phyloP scores from a whole-genome alignment of 441 rosid species.

The Populus hybrid region DNA sequence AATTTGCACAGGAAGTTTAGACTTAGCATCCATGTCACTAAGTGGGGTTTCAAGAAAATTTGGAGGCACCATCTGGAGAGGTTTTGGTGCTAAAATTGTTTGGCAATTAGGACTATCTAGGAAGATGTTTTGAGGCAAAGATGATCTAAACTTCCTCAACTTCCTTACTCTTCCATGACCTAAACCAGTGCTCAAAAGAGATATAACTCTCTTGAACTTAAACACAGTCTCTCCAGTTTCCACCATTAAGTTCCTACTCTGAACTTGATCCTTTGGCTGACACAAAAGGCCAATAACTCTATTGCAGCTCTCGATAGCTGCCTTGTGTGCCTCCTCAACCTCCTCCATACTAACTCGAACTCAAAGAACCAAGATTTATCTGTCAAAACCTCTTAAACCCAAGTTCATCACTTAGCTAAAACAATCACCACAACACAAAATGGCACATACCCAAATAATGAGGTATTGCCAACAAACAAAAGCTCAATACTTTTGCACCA shows the following conservation, averaged over 20 bases:
- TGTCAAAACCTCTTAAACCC: constrained; percentile 16
- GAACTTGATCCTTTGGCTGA: constrained; percentile 53
- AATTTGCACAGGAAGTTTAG: constrained; percentile 25
- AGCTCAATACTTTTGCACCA: not conserved
- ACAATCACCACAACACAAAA: constrained; percentile 2
- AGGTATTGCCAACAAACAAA: not conserved
- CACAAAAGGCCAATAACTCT: constrained; percentile 49
- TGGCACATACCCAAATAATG: not conserved
- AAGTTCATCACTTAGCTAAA: constrained; percentile 6
- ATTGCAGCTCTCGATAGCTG: constrained; percentile 65
- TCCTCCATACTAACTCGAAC: constrained; percentile 57
- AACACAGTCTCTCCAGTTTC: constrained; percentile 72
- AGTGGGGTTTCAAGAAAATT: constrained; percentile 27
- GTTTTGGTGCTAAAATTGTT: constrained; percentile 58
- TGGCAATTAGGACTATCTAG: constrained; percentile 46
- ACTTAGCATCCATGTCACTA: constrained; percentile 32
- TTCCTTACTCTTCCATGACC: constrained; percentile 87
- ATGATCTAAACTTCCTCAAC: constrained; percentile 41
- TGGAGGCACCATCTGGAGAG: constrained; percentile 53
- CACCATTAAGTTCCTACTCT: constrained; percentile 41
- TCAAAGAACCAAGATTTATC: constrained; percentile 9
- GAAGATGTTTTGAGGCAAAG: constrained; percentile 50
- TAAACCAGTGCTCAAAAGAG: constrained; percentile 50
- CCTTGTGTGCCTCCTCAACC: constrained; percentile 79
- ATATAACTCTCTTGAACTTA: constrained; percentile 69